phyloP scores from a whole-genome alignment of 2,329 filamentous ascomycete species.

The Epichloe bromicola region DNA sequence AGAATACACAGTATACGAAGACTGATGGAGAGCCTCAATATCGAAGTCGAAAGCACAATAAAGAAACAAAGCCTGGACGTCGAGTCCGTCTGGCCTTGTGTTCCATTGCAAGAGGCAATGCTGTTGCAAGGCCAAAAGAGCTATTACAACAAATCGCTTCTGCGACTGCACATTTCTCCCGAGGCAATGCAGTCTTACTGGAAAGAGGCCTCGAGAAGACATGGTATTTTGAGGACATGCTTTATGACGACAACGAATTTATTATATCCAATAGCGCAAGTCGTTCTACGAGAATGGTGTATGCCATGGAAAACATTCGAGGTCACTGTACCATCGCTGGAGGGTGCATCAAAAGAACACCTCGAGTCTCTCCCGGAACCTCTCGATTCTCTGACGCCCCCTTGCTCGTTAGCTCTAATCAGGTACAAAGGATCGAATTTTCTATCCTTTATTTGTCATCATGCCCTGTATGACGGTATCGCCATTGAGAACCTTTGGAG shows the following conservation, averaged over 20 bases:
- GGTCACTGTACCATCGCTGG: slow-evolving; percentile 18
- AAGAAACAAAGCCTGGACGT: slow-evolving; percentile 22
- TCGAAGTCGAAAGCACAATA: slow-evolving; percentile 1
- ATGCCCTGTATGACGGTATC: slow-evolving; percentile 77
- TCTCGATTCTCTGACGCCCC: slow-evolving; percentile 32
- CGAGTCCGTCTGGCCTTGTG: slow-evolving; percentile 60
- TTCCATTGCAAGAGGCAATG: slow-evolving; percentile 82
- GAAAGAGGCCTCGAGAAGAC: slow-evolving; percentile 47
- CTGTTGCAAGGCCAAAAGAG: slow-evolving; percentile 40
- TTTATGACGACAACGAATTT: slow-evolving; percentile 54
- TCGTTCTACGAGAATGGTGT: slow-evolving; percentile 41
- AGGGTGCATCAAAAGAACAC: slow-evolving; percentile 26
- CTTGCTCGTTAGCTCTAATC: slow-evolving; percentile 32
- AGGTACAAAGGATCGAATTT: slow-evolving; percentile 18
- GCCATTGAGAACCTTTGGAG: slow-evolving; percentile 57
- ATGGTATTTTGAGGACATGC: slow-evolving; percentile 65
- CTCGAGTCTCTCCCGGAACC: slow-evolving; percentile 23
- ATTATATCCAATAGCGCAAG: slow-evolving; percentile 55
- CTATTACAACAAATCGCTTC: slow-evolving; percentile 62
- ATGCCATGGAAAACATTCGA: slow-evolving; percentile 28
- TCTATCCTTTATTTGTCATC: slow-evolving; percentile 49
- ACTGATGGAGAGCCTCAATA: slow-evolving; percentile 13
- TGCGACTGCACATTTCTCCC: slow-evolving; percentile 42
- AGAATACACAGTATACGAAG: slow-evolving; percentile 3
- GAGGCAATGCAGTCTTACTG: slow-evolving; percentile 45